These are phyloP conservation scores for Termitomyces sp. DNA, from an alignment of 768 basidiomycete species.

Conservation along the genomic window DNA sequence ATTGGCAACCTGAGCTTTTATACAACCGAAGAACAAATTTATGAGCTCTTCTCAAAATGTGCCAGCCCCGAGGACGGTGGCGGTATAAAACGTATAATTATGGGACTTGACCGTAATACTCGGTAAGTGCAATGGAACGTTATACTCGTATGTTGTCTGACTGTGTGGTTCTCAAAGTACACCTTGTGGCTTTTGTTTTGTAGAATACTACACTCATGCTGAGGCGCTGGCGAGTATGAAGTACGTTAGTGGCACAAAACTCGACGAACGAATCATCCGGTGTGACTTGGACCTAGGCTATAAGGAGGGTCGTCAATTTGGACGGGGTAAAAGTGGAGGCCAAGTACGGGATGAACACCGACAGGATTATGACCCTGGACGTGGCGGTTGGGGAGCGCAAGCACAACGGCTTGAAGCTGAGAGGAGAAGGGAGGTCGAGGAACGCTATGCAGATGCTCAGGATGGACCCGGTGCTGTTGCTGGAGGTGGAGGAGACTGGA, in stretches of 20 bases:
- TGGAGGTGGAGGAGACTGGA: conserved; percentile 85
- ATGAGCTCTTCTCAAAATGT: conserved; percentile 89
- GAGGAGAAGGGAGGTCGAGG: conserved; percentile 78
- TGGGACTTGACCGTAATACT: conserved; percentile 90
- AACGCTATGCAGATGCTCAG: conserved; percentile 78
- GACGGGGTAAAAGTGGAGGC: conserved; percentile 94
- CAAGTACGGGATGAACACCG: conserved; percentile 97
- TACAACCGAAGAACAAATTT: conserved; percentile 95
- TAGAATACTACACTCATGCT: conserved; percentile 91
- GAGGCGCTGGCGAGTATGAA: conserved; percentile 92
- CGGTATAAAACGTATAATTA: conserved; percentile 91
- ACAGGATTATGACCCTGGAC: conserved; percentile 94
- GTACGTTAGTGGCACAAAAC: conserved; percentile 96
- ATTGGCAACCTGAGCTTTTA: conserved; percentile 92
- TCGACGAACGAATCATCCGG: conserved; percentile 97
- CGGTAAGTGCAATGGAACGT: conserved; percentile 41
- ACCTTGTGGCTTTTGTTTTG: conserved; percentile 94
- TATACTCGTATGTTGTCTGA: conserved; percentile 7
- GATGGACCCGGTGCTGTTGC: conserved; percentile 81
- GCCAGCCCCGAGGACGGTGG: conserved; percentile 83
- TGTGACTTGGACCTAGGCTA: conserved; percentile 98
- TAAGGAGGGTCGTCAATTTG: conserved; percentile 95
- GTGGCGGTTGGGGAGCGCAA: conserved; percentile 93
- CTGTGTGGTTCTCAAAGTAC: conserved; percentile 47
- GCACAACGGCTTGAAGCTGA: conserved; percentile 72